phyloP scores from a whole-genome alignment of 148 eudicot species.

The Spergularia marina region DNA sequence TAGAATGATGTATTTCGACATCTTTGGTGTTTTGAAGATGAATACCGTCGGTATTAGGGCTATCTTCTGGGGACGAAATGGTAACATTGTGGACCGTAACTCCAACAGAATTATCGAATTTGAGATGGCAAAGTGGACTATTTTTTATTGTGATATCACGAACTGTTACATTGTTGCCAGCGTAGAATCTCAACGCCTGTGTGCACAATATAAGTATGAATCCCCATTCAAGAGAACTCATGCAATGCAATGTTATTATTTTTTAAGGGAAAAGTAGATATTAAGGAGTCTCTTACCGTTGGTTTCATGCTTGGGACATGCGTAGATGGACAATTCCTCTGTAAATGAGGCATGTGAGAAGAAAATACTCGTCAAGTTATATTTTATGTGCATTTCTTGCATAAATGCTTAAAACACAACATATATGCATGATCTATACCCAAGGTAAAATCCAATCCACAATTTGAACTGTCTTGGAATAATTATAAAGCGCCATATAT shows the following conservation, averaged over 20 bases:
- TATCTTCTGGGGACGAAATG: slow-evolving; percentile 64
- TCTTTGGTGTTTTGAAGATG: slow-evolving; percentile 77
- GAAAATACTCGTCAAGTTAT: neutral
- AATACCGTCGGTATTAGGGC: slow-evolving; percentile 87
- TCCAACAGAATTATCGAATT: slow-evolving; percentile 63
- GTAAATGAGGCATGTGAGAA: slow-evolving; percentile 18
- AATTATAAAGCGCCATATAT: no score
- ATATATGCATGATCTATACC: neutral
- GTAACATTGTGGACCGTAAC: slow-evolving; percentile 55
- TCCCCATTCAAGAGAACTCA: neutral
- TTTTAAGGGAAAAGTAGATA: neutral
- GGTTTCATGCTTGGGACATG: slow-evolving; percentile 55
- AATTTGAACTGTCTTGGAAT: no score
- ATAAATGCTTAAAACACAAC: neutral
- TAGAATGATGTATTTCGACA: slow-evolving; percentile 64
- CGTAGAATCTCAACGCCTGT: slow-evolving; percentile 76
- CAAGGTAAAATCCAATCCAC: neutral
- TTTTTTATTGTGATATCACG: slow-evolving; percentile 60
- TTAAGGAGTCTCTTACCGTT: slow-evolving; percentile 43
- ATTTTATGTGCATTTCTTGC: neutral
- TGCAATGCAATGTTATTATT: neutral
- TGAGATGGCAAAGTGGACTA: slow-evolving; percentile 78
- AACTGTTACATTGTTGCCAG: slow-evolving; percentile 48
- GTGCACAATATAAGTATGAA: neutral
- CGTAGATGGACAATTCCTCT: slow-evolving; percentile 33